These are phyloP conservation scores for Santalum album DNA, from an alignment of 164 flowering plant species.

Conservation along the genomic window DNA sequence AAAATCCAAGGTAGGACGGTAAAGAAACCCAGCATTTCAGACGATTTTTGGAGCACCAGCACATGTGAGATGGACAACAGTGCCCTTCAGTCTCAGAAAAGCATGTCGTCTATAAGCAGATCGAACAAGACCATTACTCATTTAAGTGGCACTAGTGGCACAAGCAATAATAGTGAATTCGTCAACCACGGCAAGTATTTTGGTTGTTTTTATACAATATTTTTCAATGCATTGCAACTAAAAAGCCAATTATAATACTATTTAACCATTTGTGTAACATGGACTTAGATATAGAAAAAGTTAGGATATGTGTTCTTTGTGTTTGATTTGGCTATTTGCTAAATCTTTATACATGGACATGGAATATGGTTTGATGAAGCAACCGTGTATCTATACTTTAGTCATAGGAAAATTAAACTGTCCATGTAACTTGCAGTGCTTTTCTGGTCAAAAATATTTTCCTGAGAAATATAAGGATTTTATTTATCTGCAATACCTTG, in stretches of 20 bases:
- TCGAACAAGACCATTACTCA: constrained; percentile 37
- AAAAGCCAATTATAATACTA: too few relatives aligned
- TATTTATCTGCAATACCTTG: too few relatives aligned
- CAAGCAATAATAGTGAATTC: constrained; percentile 47
- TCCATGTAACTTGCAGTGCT: too few relatives aligned
- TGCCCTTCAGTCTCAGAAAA: constrained; percentile 63
- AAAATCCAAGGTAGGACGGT: constrained; percentile 51
- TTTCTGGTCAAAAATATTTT: too few relatives aligned
- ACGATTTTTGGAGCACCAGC: constrained; percentile 86
- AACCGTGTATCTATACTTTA: too few relatives aligned
- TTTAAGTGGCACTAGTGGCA: constrained; percentile 25
- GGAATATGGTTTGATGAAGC: too few relatives aligned
- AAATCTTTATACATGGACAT: not conserved
- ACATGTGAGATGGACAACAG: constrained; percentile 68
- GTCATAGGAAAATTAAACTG: too few relatives aligned
- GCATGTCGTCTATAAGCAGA: constrained; percentile 58
- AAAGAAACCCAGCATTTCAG: constrained; percentile 50
- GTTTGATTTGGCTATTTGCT: not conserved
- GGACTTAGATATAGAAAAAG: not conserved
- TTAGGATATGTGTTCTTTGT: not conserved
- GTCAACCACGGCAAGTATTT: constrained; percentile 57
- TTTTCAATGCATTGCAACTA: too few relatives aligned
- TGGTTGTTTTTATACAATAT: not conserved
- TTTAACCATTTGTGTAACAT: not conserved
- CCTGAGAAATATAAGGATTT: too few relatives aligned